Evolutionary conservation across 192 early-diverging fungal genomes (phyloP).

Genomic region (Coemansia sp.): DNA sequence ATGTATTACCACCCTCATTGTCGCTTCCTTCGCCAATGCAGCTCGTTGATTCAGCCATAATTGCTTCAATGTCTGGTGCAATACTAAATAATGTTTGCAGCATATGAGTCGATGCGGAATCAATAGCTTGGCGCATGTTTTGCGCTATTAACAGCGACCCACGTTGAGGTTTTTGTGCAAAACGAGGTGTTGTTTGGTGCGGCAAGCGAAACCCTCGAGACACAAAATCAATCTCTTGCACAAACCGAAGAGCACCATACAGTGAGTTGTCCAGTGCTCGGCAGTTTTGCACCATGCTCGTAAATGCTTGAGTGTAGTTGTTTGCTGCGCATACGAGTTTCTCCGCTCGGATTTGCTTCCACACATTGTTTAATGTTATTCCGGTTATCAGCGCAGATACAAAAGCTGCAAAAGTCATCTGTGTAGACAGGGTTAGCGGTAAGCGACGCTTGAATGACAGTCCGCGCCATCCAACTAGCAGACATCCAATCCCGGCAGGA

Average conservation of each 20-base stretch:
- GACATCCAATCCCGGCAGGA: not conserved
- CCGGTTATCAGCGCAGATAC: not conserved
- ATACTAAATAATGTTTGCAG: not conserved
- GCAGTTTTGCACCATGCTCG: constrained; percentile 3
- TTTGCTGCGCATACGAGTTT: not conserved
- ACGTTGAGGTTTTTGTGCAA: constrained; percentile 1
- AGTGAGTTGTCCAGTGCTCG: constrained; percentile 24
- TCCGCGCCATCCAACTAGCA: not conserved
- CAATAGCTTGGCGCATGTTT: constrained; percentile 20
- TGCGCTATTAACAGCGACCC: constrained; percentile 16
- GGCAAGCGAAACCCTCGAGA: constrained; percentile 26
- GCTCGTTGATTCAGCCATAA: not conserved
- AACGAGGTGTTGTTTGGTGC: not conserved
- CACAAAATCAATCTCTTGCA: constrained; percentile 38
- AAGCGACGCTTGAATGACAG: not conserved
- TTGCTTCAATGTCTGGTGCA: not conserved
- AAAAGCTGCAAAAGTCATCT: not conserved
- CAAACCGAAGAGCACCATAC: constrained; percentile 26
- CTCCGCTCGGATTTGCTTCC: not conserved
- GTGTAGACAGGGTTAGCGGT: not conserved
- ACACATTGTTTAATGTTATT: not conserved
- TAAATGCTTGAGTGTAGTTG: not conserved
- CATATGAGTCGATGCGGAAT: not conserved
- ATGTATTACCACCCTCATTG: not conserved
- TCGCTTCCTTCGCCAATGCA: not conserved